These are phyloP conservation scores for Eucalyptus sp. DNA, from an alignment of 345 rosid genomes.

Conservation along the genomic window DNA sequence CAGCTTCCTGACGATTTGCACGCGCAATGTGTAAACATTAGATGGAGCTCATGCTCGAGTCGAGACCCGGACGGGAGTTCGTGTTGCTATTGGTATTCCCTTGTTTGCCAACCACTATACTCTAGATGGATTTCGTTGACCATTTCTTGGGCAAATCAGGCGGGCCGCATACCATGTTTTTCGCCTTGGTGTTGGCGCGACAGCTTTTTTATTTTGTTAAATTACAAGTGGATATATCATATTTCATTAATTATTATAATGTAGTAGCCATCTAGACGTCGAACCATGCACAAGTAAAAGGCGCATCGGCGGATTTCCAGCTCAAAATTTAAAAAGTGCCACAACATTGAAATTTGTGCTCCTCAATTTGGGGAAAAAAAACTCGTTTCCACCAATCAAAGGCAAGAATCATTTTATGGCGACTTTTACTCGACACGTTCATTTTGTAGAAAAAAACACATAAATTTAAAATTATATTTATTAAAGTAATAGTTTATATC, in stretches of 20 bases:
- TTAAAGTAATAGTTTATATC: rapidly evolving
- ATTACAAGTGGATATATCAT: not conserved
- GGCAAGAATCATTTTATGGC: not conserved
- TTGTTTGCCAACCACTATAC: not conserved
- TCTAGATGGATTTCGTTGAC: not conserved
- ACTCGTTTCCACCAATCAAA: not conserved
- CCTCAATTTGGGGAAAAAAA: not conserved
- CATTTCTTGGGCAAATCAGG: not conserved
- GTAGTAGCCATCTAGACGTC: not conserved
- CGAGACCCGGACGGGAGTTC: rapidly evolving
- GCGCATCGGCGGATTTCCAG: not conserved
- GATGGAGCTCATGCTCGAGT: not conserved
- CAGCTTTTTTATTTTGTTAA: not conserved
- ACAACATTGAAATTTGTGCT: not conserved
- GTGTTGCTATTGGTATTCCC: not conserved
- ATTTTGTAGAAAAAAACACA: not conserved
- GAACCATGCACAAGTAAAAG: not conserved
- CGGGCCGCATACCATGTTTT: not conserved
- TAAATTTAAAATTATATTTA: not conserved
- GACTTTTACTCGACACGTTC: rapidly evolving
- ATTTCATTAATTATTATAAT: not conserved
- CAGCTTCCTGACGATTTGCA: rapidly evolving
- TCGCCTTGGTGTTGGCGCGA: not conserved
- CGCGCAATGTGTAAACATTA: not conserved
- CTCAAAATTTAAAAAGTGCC: no score